Evolutionary conservation across 2,329 filamentous ascomycete species (phyloP).

Genomic region (Penicillium sp.): DNA sequence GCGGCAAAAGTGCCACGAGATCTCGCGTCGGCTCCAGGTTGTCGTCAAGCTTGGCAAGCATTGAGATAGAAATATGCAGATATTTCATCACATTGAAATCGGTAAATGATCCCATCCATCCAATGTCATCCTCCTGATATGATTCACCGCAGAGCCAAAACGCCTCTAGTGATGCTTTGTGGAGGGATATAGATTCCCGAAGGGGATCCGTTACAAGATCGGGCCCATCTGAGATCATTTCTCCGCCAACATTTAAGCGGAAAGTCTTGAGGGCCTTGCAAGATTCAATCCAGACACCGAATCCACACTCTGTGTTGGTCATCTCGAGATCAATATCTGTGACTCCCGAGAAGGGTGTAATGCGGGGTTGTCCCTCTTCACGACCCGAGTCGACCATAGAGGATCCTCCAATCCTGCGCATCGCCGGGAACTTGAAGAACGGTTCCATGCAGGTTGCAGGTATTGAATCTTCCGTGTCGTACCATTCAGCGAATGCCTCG

Average conservation of each 20-base stretch:
- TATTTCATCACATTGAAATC: neutral
- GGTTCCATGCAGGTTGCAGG: neutral
- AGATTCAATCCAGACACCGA: neutral
- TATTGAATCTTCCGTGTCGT: neutral
- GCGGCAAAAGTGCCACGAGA: neutral
- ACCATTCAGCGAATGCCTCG: neutral
- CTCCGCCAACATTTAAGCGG: neutral
- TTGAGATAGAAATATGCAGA: neutral
- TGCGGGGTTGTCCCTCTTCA: neutral
- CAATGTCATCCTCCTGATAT: neutral
- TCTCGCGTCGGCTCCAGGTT: neutral
- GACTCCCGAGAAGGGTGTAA: neutral
- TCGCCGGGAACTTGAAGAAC: neutral
- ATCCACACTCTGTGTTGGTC: neutral
- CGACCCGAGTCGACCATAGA: neutral
- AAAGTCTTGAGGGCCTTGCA: constrained; percentile 1
- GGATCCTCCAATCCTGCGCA: neutral
- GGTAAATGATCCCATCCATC: neutral
- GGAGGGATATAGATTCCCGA: neutral
- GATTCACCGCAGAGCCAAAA: neutral
- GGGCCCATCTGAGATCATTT: neutral
- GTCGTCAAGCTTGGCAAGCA: neutral
- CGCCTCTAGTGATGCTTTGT: neutral
- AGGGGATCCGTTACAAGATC: neutral
- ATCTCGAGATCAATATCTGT: neutral